Evolutionary conservation across 2,329 filamentous ascomycete genomes (phyloP).

Genomic region (Didymella arachidicola): DNA sequence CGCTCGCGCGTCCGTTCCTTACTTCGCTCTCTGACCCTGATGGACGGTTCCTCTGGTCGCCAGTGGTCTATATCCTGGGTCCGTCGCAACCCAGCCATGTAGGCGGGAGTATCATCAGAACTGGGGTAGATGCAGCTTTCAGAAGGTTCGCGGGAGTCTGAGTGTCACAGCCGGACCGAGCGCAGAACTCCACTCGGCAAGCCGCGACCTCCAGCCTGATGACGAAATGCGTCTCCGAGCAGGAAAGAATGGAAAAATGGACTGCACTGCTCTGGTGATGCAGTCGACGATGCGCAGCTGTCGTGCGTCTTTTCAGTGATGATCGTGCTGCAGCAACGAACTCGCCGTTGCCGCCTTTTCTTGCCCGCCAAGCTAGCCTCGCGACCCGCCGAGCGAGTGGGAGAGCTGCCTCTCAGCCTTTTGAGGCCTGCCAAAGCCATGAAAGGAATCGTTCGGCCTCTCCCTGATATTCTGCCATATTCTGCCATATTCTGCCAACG

Average conservation of each 20-base stretch:
- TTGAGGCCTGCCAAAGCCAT: constrained; percentile 13
- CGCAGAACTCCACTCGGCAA: constrained; percentile 37
- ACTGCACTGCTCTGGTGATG: constrained; percentile 23
- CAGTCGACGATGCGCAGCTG: constrained; percentile 30
- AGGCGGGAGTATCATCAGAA: constrained; percentile 52
- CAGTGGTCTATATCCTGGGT: constrained; percentile 55
- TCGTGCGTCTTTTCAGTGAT: constrained; percentile 35
- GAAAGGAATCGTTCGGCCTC: not conserved
- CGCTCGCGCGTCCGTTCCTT: constrained; percentile 39
- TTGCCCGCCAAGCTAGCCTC: constrained; percentile 21
- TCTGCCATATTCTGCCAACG: not conserved
- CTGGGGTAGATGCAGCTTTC: constrained; percentile 46
- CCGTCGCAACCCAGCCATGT: constrained; percentile 54
- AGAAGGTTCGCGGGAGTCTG: constrained; percentile 44
- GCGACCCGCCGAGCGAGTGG: constrained; percentile 27
- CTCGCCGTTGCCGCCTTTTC: constrained; percentile 34
- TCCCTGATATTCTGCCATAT: not conserved
- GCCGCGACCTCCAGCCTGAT: constrained; percentile 25
- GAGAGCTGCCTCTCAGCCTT: constrained; percentile 4
- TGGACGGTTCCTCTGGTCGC: constrained; percentile 52
- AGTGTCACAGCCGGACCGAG: constrained; percentile 50
- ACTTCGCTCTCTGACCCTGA: constrained; percentile 41
- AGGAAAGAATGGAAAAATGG: constrained; percentile 21
- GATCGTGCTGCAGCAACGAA: constrained; percentile 35
- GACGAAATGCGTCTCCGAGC: constrained; percentile 7